Evolutionary conservation across 306 rosid genomes (phyloP), one percentile per base, ranked within the genome.

Genomic region (Cucurbita argyrosperma): DNA sequence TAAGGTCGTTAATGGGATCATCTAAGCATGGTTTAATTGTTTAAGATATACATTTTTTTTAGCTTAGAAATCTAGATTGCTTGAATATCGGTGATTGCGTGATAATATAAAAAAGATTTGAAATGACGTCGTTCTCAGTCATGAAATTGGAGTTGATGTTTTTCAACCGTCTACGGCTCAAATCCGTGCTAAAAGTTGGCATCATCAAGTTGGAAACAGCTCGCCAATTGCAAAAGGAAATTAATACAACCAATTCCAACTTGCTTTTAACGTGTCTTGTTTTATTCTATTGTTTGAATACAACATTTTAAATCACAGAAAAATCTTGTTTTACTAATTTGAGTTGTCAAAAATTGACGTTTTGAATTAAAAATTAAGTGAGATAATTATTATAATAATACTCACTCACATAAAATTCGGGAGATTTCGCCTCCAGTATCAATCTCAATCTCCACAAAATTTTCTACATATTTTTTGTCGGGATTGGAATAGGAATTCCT

Each of bases 201-300:
- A 69, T 69, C 58, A 26, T 69, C 14, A 69, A 69, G 74, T 69
- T 69, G 59, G 74, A 69, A 69, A 13, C 74, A 69, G 46, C 74
- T 49, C 50, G 73, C 58, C 74, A 49, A 13, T 69, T 47, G 13
- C 74, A 69, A 69, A 69, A 23, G 26, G 45, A 58, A 23, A 47
- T 49, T 0, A 12, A 68, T 23, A 68, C 74, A 68, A 47, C 74
- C 13, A 68, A 19, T 68, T 68, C 74, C 74, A 68, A 68, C 74
- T 67, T 12, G 10, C 42, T 61, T 61, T 38, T 61, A 61, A 61
- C 46, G 38, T 61, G 47, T 61, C 23, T 61, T 8, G 60, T 55
- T 8, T 19, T 55, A 8, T 55, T 19, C 71, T 21, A 42, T 8
- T 30, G 35, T 30, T 65, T 42, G 46, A 65, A 65, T 42, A 5